A percentile compares a stretch with the other conserved stretches of the same genome.
Evolutionary conservation across 345 rosid genomes (phyloP).

Genomic region (Linum usitatissimum): DNA sequence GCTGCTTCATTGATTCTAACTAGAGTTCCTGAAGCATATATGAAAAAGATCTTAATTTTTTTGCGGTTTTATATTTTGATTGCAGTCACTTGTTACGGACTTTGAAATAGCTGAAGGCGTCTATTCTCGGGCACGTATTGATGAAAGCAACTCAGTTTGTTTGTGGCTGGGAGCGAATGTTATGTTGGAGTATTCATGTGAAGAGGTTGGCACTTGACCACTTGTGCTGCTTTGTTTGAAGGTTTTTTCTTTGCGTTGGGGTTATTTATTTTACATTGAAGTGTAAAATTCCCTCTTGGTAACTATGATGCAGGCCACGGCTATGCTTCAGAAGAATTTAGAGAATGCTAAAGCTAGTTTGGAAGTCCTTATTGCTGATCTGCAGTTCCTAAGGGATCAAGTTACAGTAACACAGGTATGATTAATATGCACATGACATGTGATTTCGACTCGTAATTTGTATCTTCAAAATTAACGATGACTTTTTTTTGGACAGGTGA

Average conservation of each 20-base stretch:
- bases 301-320: constrained; percentile 44
- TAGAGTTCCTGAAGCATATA: not conserved
- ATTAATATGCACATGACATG: not conserved
- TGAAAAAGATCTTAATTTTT: not conserved
- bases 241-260: constrained; percentile 3
- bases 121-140: constrained; percentile 64
- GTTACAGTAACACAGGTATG: constrained; percentile 86
- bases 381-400: constrained; percentile 89
- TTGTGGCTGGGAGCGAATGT: constrained; percentile 95
- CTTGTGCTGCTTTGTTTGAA: constrained; percentile 9
- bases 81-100: constrained; percentile 67
- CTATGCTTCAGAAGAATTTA: constrained; percentile 68
- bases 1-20: not conserved
- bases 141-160: constrained; percentile 67
- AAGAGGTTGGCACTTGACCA: constrained; percentile 44
- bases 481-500: constrained; percentile 41
- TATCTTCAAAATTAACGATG: not conserved
- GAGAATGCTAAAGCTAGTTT: constrained; percentile 94
- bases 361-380: constrained; percentile 79
- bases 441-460: not conserved
- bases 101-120: constrained; percentile 96
- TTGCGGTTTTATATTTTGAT: not conserved
- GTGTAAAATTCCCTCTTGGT: constrained; percentile 16
- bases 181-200: constrained; percentile 89
- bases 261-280: constrained; percentile 7